These are phyloP conservation scores for Ophiocordyceps camponoti-saundersi DNA, from an alignment of 2,329 filamentous ascomycete species.

Conservation along the genomic window DNA sequence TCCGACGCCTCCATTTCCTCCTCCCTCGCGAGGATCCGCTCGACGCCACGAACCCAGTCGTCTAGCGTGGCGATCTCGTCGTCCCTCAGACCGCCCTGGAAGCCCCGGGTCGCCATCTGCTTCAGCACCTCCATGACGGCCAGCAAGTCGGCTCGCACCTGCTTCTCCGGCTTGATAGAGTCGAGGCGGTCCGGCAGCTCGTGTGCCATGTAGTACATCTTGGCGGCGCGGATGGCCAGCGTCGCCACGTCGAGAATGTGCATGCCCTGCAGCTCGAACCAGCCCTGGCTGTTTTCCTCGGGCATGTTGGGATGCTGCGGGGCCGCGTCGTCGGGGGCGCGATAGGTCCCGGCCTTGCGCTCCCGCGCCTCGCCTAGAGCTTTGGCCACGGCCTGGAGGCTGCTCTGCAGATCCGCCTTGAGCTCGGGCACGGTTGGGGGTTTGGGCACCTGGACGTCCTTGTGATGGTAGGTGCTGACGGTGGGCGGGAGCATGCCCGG, in stretches of 20 bases:
- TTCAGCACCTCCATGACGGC: conserved; percentile 82
- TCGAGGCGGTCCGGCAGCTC: conserved; percentile 74
- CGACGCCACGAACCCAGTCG: conserved; percentile 65
- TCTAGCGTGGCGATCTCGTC: conserved; percentile 64
- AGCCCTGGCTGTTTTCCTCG: conserved; percentile 41
- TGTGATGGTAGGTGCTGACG: conserved; percentile 84
- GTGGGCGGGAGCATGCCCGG: conserved; percentile 86
- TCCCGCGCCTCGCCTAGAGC: conserved; percentile 43
- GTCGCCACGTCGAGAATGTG: conserved; percentile 87
- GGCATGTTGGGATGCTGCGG: conserved; percentile 19
- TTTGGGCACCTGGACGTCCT: conserved; percentile 64
- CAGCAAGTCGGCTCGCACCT: conserved; percentile 69
- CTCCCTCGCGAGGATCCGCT: conserved; percentile 59
- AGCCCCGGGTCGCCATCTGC: conserved; percentile 76
- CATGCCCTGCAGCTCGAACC: conserved; percentile 79
- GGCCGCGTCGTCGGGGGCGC: conserved; percentile 10
- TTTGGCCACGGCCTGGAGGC: conserved; percentile 51
- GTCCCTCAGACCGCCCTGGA: conserved; percentile 62
- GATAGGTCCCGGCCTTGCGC: conserved; percentile 15
- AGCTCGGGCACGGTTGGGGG: conserved; percentile 72
- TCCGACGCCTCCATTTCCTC: conserved; percentile 63
- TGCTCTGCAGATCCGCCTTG: conserved; percentile 46
- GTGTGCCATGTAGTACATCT: conserved; percentile 91
- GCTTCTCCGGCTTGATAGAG: conserved; percentile 71
- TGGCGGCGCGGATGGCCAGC: conserved; percentile 85